Evolutionary conservation across 1,284 basidiomycete genomes (phyloP), one percentile per base, ranked within the genome.

Genomic region (Afroboletus lepidellus): DNA sequence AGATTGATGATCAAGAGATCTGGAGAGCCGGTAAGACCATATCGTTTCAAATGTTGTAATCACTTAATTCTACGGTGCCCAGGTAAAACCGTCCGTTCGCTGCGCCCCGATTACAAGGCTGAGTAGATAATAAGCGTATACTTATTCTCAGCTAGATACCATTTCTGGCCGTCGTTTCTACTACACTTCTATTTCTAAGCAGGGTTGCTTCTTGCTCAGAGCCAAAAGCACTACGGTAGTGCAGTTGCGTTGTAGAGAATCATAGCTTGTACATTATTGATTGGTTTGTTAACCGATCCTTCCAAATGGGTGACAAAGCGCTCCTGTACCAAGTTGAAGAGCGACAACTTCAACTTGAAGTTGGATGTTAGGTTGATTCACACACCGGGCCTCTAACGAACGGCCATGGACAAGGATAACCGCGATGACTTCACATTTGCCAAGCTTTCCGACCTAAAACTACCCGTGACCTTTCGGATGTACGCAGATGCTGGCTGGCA

Each of bases 1-100:
- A 92, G 73, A 98, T 99, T 67, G 89, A 98, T 75, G 83, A 91
- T 67, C 93, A 95, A 74, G 96, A 99, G 80, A 98, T 99, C 75
- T 99, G 96, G 94, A 79, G 92, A 60, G 94, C 94, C 60, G 93
- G 90, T 80, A 76, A 72, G 83, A 33, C 4, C 12, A 32, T 29
- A 15, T 49, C 3, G 18, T 33, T 37, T 39, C 41, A 15, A 23
- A 37, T 8, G 25, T 11, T 36, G 20, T 41, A 44, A 20, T 56
- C 39, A 37, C 46, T 59, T n/a, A 60, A n/a, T 51, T 25, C n/a
- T 12, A 12, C n/a, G 36, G 16, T 46, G 12, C 48, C 23, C 50
- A 84, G 85, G 87, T 71, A 89, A 89, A 74, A 78, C 77, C 47
- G 87, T 91, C 41, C 84, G 89, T 51, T 87, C 85, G 9, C 71